Percentiles rank a stretch among this genome's conserved stretches.
Conservation (phyloP, 2,329 filamentous ascomycete genomes). For the Zymoseptoria pseudotritici region DNA sequence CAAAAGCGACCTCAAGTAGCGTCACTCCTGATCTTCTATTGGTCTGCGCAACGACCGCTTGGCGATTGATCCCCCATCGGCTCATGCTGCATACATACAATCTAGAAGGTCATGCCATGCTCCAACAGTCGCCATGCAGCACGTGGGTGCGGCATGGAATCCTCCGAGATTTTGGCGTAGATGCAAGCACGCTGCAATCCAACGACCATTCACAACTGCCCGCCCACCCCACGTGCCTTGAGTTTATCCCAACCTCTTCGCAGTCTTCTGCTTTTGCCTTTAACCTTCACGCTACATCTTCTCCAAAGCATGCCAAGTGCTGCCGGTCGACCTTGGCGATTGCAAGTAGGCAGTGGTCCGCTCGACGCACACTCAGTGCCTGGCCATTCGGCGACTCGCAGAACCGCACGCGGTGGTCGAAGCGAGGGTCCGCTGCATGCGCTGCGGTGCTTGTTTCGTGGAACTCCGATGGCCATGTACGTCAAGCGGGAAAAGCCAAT, state of each 20-base stretch:
- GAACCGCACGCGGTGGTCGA: not conserved
- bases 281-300: not conserved
- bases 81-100: not conserved
- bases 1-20: not conserved
- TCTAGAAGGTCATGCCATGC: not conserved
- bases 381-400: not conserved
- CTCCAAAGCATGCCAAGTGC: slow-evolving; percentile 2
- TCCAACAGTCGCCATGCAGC: not conserved
- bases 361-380: not conserved
- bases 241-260: not conserved
- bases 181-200: not conserved
- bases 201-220: not conserved
- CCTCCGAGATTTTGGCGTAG: not conserved
- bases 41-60: not conserved
- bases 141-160: not conserved
- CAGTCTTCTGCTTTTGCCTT: not conserved
- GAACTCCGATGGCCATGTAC: not conserved
- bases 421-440: not conserved
- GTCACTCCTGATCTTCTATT: not conserved
- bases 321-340: slow-evolving; percentile 1
- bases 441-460: not conserved
- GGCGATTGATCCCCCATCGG: not conserved
- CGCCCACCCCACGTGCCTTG: not conserved
- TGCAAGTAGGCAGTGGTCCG: not conserved
- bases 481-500: not conserved